Evolutionary conservation across 371 early-diverging fungal species (phyloP), one percentile per base, ranked within the genome.

Genomic region (Mucor indicus): DNA sequence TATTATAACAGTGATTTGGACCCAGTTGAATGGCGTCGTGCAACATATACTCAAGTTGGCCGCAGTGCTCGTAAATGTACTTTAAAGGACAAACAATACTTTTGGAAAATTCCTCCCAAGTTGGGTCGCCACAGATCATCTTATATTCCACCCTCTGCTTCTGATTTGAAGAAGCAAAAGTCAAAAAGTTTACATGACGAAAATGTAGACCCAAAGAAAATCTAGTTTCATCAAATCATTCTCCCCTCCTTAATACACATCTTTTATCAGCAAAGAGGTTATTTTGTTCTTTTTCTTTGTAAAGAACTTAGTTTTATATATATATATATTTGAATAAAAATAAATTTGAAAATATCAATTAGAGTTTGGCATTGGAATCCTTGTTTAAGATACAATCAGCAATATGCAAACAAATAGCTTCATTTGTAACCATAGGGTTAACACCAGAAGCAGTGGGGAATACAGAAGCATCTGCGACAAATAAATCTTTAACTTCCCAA

Each of bases 371-470:
- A 22, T 24, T 43, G n/a, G 37, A 1, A 12, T 48, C 36, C 39
- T 49, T 48, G 10, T 36, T 44, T 6, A 48, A 20, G 9, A 59
- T 60, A 41, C 38, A 55, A 23, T 56, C 60, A 21, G 55, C 75
- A 23, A 79, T 60, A 31, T 55, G 57, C 42, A 74, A 50, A 21
- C 62, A 57, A 22, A 76, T 42, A 16, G 76, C 56, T 52, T 81
- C 73, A 4, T 58, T 68, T 10, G 82, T 81, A 10, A 85, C 65
- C 89, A 90, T 90, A 12, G 90, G 89, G 58, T 88, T 86, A 43
- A 90, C 90, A 44, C 91, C 87, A 42, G 62, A 55, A 23, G 82
- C 75, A 2, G 90, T 84, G 4, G 91, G 90, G 59, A 90, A 84
- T 24, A 84, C 25, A 4, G 80, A 80, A 0, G 87, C 84, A 59